Base-by-base conservation (phyloP, 2,329 filamentous ascomycete genomes). In the Ophiostoma angusticollis region DNA sequence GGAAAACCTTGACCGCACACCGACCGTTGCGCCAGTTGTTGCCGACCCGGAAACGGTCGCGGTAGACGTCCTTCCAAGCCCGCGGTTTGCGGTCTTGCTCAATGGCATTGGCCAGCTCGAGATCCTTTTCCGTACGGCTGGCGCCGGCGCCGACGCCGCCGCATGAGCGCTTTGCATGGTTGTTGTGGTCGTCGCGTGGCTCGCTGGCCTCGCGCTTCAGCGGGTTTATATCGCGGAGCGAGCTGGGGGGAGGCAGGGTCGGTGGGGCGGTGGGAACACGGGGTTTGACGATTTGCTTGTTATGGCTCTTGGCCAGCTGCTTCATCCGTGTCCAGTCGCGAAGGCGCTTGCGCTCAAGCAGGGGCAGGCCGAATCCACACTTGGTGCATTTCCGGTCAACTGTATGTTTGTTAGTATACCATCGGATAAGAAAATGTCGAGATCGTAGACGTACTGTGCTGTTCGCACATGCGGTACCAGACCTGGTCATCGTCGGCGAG, bases 401-500 rank as follows among this genome's bases (percentile, higher is more conserved):
- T 46, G 29, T 9, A 7, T 5, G 4, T 5, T 25, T 19, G 37
- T 39, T 27, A 39, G 37, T 11, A n/a, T 6, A 22, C 22, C 9
- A 25, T 9, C 6, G 19, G 11, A 16, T 9, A 13, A 23, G 13
- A 7, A 19, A 9, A 19, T 9, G 9, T 6, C 3, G 14, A 23
- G n/a, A n/a, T n/a, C n/a, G n/a, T n/a, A n/a, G n/a, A 31, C 45
- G 4, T 43, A 49, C 47, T 49, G 58, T 94, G 87, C 55, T 96
- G 89, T 58, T 94, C 86, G 56, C 91, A 98, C 87, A 96, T 95
- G 47, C 80, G 82, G 55, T 95, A 84, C 91, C 91, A 98, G 4
- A 98, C 89, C 8, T 93, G 82, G 57, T 98, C 89, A 54, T 95
- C 89, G 52, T 96, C 91, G n/a, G 91, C 89, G 29, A 98, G 65